Percentiles rank a stretch among this genome's conserved stretches.
phyloP scores from a whole-genome alignment of 257 asterid species.

The Solanum virginianum region DNA sequence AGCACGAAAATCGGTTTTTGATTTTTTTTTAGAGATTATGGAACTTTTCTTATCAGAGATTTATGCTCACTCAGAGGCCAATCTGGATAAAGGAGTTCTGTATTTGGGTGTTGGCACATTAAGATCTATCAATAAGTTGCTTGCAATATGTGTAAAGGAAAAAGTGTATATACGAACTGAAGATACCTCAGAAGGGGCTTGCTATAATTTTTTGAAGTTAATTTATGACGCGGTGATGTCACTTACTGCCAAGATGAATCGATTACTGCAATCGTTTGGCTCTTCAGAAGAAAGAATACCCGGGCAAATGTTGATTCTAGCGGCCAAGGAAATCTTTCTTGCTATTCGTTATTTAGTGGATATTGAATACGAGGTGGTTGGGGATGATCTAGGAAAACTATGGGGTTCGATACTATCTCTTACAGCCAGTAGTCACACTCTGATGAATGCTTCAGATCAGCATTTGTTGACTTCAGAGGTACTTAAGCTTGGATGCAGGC shows the following conservation, averaged over 20 bases:
- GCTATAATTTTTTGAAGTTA: constrained; percentile 43
- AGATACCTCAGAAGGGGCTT: constrained; percentile 76
- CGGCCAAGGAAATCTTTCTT: constrained; percentile 50
- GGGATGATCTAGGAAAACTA: constrained; percentile 64
- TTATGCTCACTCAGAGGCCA: constrained; percentile 27
- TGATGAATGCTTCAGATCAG: constrained; percentile 27
- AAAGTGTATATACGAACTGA: constrained; percentile 52
- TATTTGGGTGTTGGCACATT: constrained; percentile 33
- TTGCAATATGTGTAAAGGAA: constrained; percentile 37
- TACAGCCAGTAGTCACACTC: constrained; percentile 34
- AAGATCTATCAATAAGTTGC: constrained; percentile 49
- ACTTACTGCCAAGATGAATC: constrained; percentile 34
- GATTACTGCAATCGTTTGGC: constrained; percentile 11
- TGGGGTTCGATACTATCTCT: constrained; percentile 57
- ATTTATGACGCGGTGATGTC: constrained; percentile 43
- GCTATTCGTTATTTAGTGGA: constrained; percentile 46
- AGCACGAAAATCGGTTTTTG: constrained; percentile 41
- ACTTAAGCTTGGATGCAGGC: constrained; percentile 51
- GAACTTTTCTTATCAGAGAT: constrained; percentile 48
- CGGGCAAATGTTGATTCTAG: constrained; percentile 33
- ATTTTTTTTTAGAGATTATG: constrained; percentile 61
- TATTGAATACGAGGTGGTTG: constrained; percentile 73
- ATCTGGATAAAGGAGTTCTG: constrained; percentile 15
- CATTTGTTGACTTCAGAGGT: constrained; percentile 34
- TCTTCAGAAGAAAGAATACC: constrained; percentile 22